Percentiles rank a stretch among this genome's conserved stretches.
phyloP scores from a whole-genome alignment of 2,329 filamentous ascomycete species.

The Biscogniauxia sp. region DNA sequence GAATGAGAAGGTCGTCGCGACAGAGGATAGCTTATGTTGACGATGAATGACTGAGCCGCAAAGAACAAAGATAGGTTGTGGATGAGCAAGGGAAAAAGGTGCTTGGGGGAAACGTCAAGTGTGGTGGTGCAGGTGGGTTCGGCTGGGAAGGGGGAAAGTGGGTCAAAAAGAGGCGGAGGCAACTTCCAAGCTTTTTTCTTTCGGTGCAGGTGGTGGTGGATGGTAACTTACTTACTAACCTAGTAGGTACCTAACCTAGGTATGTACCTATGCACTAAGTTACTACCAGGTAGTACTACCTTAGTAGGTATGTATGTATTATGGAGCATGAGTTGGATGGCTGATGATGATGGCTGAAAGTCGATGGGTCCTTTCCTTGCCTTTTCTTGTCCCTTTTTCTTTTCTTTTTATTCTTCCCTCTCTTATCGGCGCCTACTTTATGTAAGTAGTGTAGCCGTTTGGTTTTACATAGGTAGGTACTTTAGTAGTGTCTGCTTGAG shows the following conservation, averaged over 20 bases:
- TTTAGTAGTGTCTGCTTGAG: no score
- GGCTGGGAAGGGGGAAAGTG: conserved; percentile 13
- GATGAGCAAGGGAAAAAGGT: conserved; percentile 32
- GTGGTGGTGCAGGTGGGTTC: conserved; percentile 32
- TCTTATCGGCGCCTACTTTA: neutral
- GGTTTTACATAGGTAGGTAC: no score
- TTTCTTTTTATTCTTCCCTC: neutral
- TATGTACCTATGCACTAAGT: no score
- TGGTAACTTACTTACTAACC: neutral
- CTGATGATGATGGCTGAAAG: neutral
- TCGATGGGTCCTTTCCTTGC: neutral
- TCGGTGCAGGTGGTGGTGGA: neutral
- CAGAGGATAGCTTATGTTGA: conserved; percentile 24
- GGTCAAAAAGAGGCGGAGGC: conserved; percentile 22
- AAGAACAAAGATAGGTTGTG: conserved; percentile 30
- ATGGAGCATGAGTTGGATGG: neutral
- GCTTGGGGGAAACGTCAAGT: conserved; percentile 29
- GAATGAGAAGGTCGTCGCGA: conserved; percentile 8
- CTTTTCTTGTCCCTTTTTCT: neutral
- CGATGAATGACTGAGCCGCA: conserved; percentile 33
- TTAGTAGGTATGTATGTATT: neutral
- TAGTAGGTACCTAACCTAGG: neutral
- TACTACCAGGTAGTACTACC: neutral
- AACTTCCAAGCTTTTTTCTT: conserved; percentile 1
- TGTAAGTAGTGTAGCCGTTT: no score